Percentiles rank a stretch among this genome's conserved stretches.
Evolutionary conservation across 129 eudicot species (phyloP).

Genomic region (Mikania micrantha): DNA sequence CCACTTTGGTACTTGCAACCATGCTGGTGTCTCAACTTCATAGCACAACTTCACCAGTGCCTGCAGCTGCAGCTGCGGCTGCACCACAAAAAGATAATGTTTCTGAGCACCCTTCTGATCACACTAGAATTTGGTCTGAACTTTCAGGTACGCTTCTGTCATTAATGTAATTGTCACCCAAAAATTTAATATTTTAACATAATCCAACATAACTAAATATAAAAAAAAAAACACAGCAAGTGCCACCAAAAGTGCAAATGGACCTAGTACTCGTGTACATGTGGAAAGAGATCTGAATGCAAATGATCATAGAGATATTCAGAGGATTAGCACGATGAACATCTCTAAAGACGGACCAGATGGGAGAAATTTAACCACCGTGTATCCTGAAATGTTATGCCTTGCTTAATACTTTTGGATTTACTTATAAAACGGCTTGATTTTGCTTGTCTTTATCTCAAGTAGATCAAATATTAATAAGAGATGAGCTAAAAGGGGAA

Average conservation of each 20-base stretch:
- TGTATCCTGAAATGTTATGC: slow-evolving; percentile 38
- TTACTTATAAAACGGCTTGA: neutral
- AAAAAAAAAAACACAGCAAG: slow-evolving; percentile 43
- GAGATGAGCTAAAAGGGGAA: neutral
- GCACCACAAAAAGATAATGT: slow-evolving; percentile 45
- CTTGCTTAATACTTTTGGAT: slow-evolving; percentile 7
- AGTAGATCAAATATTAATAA: neutral
- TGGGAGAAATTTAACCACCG: slow-evolving; percentile 23
- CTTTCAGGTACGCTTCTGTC: slow-evolving; percentile 58
- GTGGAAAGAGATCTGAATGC: slow-evolving; percentile 38
- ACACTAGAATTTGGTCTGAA: slow-evolving; percentile 97
- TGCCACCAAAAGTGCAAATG: slow-evolving; percentile 52
- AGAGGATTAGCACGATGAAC: slow-evolving; percentile 57
- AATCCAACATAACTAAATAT: neutral
- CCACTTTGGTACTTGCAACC: slow-evolving; percentile 90
- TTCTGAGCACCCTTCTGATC: slow-evolving; percentile 80
- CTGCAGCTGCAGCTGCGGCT: slow-evolving; percentile 31
- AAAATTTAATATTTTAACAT: too few relatives aligned
- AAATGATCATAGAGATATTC: slow-evolving; percentile 48
- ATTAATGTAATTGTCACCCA: slow-evolving; percentile 2
- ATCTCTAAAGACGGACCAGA: slow-evolving; percentile 46
- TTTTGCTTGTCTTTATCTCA: neutral
- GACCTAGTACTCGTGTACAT: slow-evolving; percentile 34
- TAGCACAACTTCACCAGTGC: slow-evolving; percentile 37
- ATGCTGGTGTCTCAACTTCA: slow-evolving; percentile 86